These are phyloP conservation scores for Sporisorium reilianum DNA, from an alignment of 1,284 basidiomycete genomes.

Conservation along the genomic window DNA sequence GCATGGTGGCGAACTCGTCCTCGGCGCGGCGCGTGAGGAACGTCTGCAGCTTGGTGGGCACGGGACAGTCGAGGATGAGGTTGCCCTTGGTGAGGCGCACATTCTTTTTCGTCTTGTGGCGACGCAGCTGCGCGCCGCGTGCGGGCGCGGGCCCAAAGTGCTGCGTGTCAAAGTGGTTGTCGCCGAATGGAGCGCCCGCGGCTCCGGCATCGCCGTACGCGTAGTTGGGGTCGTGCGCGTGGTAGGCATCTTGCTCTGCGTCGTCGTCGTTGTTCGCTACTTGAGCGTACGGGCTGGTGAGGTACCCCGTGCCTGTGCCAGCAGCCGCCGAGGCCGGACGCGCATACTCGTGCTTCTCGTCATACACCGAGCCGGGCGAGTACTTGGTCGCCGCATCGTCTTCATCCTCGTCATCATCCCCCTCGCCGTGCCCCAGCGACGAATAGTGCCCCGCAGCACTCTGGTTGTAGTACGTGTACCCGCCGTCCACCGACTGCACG, in stretches of 20 bases:
- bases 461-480: slow-evolving; percentile 38
- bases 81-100: slow-evolving; percentile 69
- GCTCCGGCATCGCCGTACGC: not conserved
- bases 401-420: slow-evolving; percentile 33
- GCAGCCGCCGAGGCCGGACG: no score
- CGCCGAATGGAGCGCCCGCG: slow-evolving; percentile 16
- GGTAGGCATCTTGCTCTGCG: slow-evolving; percentile 25
- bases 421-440: slow-evolving; percentile 25
- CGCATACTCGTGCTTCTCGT: slow-evolving; percentile 40
- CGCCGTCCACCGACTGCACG: slow-evolving; percentile 15
- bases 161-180: slow-evolving; percentile 56
- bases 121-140: slow-evolving; percentile 62
- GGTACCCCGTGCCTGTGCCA: slow-evolving; percentile 19
- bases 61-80: slow-evolving; percentile 69
- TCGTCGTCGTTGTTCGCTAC: slow-evolving; percentile 22
- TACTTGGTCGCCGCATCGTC: slow-evolving; percentile 46
- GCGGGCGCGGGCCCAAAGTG: slow-evolving; percentile 67
- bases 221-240: slow-evolving; percentile 10
- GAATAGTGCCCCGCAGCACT: slow-evolving; percentile 40
- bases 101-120: slow-evolving; percentile 70
- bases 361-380: slow-evolving; percentile 32
- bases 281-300: slow-evolving; percentile 41
- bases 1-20: slow-evolving; percentile 84
- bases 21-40: slow-evolving; percentile 83
- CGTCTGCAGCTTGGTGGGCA: slow-evolving; percentile 66